Evolutionary conservation across 2,329 filamentous ascomycete species (phyloP).

Genomic region (Colletotrichum eleusines): DNA sequence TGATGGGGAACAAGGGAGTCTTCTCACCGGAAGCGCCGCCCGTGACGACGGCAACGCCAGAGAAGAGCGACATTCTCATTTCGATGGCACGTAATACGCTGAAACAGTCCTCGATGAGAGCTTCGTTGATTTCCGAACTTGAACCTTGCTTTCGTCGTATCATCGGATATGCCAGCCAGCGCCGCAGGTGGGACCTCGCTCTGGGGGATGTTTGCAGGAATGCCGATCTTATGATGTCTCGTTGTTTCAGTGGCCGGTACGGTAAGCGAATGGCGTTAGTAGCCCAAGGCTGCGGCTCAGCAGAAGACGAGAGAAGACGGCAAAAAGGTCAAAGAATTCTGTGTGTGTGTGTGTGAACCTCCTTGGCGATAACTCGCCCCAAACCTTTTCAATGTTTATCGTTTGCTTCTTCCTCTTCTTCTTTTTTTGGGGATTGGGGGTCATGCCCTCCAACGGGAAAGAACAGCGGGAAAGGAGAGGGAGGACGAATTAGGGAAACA

Average conservation of each 20-base stretch:
- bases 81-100: conserved; percentile 6
- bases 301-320: neutral
- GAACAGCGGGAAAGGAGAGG: neutral
- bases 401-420: neutral
- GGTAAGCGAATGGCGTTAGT: neutral
- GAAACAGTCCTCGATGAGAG: conserved; percentile 16
- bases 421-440: too few relatives aligned
- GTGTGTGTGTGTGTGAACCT: neutral
- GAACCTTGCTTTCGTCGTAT: conserved; percentile 1
- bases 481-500: neutral
- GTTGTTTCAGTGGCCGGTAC: neutral
- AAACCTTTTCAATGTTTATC: neutral
- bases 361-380: neutral
- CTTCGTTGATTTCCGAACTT: conserved; percentile 6
- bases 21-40: conserved; percentile 50
- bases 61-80: conserved; percentile 46
- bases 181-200: neutral
- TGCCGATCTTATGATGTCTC: conserved; percentile 23
- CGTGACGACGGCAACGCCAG: conserved; percentile 49
- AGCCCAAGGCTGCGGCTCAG: neutral
- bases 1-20: neutral
- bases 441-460: neutral
- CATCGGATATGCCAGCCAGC: neutral
- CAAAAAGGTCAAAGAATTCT: too few relatives aligned
- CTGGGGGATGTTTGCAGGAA: neutral